Evolutionary conservation across 2,329 filamentous ascomycete genomes (phyloP), one percentile per base, ranked within the genome.

Genomic region (Neofusicoccum cordaticola): DNA sequence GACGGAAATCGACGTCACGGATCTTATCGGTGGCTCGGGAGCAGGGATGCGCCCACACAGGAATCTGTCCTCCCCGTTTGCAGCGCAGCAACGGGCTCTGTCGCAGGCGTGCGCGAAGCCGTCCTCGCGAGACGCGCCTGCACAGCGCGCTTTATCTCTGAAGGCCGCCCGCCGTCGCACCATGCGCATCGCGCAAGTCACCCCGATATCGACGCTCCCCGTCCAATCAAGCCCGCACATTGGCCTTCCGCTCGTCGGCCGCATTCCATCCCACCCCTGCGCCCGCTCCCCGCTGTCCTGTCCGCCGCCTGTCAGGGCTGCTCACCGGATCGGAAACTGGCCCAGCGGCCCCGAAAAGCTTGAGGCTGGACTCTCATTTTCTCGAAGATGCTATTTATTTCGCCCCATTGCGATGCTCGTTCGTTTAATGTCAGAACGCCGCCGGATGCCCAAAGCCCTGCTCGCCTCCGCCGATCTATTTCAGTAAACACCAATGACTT

Each of bases 181-280:
- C 56, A 60, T 37, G 56, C 31, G 56, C 41, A n/a, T 35, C n/a
- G 27, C 39, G 2, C 22, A 13, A 57, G 39, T 34, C 44, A 22
- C 7, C 42, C 31, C 42, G 47, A 52, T 39, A 17, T 44, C 48
- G 48, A 37, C 47, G 37, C 31, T 35, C 39, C 39, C 12, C 48
- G 37, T n/a, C 61, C 61, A 63, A 63, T 63, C 61, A 63, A 63
- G 37, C 48, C 7, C 13, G 48, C 61, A 63, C 61, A 45, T n/a
- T 37, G 47, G 41, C 39, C 31, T 44, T 19, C 60, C 11, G 50
- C 37, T 53, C 37, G 60, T 52, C 53, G 27, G 3, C 53, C 41
- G 41, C 53, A 34, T 35, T 34, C 39, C 11, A n/a, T 19, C 9
- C 53, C 39, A 58, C 31, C 39, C 37, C 39, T 45, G 48, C 61